These are phyloP conservation scores for Tricholoma matsutake DNA, from an alignment of 768 basidiomycete species.

Conservation along the genomic window DNA sequence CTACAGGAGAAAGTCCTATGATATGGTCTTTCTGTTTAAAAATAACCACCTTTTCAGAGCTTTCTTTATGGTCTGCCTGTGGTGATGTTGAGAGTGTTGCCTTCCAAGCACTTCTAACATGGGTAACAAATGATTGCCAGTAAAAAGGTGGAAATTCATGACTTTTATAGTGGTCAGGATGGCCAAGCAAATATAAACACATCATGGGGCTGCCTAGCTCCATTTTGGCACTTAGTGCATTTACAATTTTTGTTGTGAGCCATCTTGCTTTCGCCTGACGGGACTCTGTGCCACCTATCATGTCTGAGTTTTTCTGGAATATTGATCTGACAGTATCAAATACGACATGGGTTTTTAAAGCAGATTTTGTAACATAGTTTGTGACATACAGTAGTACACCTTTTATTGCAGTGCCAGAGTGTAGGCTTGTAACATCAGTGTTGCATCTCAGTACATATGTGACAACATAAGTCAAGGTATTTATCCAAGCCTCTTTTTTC, in stretches of 20 bases:
- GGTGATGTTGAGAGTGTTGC: background rate
- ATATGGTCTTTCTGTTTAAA: constrained; percentile 14
- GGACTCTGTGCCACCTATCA: constrained; percentile 16
- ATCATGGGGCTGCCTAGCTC: constrained; percentile 34
- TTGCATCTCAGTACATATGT: no score
- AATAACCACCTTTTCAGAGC: constrained; percentile 19
- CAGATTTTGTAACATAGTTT: no score
- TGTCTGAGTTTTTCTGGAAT: constrained; percentile 20
- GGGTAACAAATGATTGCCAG: constrained; percentile 19
- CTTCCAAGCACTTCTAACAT: constrained; percentile 3
- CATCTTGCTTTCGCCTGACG: constrained; percentile 12
- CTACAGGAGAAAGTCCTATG: constrained; percentile 18
- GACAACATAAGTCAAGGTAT: no score
- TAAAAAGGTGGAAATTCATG: constrained; percentile 25
- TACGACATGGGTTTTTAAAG: constrained; percentile 25
- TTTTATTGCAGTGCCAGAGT: no score
- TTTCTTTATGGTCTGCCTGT: background rate
- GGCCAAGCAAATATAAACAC: constrained; percentile 26
- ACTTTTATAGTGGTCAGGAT: constrained; percentile 33
- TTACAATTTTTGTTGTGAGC: constrained; percentile 26
- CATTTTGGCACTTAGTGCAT: constrained; percentile 22
- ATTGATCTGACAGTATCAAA: constrained; percentile 26
- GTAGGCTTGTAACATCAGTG: no score
- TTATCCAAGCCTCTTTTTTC: no score
- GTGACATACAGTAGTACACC: no score